Evolutionary conservation across 129 eudicot genomes (phyloP), one percentile per base, ranked within the genome.

Genomic region (Centrapalus pauciflorus): DNA sequence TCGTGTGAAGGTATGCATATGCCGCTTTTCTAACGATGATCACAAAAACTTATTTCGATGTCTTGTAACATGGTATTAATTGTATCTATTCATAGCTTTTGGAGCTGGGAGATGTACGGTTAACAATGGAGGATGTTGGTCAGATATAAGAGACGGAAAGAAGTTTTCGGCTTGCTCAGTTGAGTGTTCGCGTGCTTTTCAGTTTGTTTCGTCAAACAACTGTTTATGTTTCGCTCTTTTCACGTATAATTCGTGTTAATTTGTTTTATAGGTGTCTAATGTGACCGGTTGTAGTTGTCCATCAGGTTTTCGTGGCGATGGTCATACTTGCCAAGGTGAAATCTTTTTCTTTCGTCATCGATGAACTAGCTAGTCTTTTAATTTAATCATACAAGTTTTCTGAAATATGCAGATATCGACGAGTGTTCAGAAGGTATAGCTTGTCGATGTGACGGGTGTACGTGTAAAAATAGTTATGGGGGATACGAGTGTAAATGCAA

Each of bases 101-200:
- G 99, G 99, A 74, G 83, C 93, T 17, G 99, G 93, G 68, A 89
- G 95, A 75, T 94, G 99, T 61, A 68, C 80, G 20, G 69, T 94
- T 50, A 80, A 89, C 70, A 78, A 79, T 57, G 99, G 97, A 67
- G 99, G 93, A 32, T 94, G 99, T 59, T 94, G 99, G 99, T 82
- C 85, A 2, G 93, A 94, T 45, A 72, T 70, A 45, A 81, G 74
- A 58, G 72, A 84, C 8, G 97, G 97, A 69, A 61, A 51, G 27
- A 82, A 56, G 21, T 75, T 82, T 46, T 77, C 99, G 7, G 99
- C 99, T 68, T 94, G 99, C 84, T 74, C 78, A 61, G 98, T 92
- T 79, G 59, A 64, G 85, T 80, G 32, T 67, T n/a, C n/a, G n/a
- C 41, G 3, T 66, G 64, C 7, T 25, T 12, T 29, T 20, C 3